Evolutionary conservation across 345 rosid species (phyloP), one percentile per base, ranked within the genome.

Genomic region (Excoecaria agallocha): DNA sequence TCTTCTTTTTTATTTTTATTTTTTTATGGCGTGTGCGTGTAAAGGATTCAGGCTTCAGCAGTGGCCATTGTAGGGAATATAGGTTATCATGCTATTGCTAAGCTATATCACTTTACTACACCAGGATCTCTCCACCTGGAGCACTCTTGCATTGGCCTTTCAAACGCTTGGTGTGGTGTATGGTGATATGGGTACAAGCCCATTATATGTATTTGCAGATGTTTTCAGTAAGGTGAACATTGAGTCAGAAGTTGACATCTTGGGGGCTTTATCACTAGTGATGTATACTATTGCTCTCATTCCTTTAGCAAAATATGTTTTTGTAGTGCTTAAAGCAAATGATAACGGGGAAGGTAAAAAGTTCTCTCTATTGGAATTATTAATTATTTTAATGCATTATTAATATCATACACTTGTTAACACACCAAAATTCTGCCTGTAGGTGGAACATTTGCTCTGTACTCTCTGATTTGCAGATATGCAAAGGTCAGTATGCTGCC

Each of bases 381-480:
- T 22, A 49, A 22, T 43, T 24, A 43, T 61, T 30, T 63, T 69
- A 30, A 35, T 72, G 8, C 59, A 59, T 63, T 43, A 11, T 50
- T 45, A 51, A 54, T 68, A 15, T 76, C 41, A 25, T 51, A n/a
- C 55, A 45, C 75, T 65, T 52, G 20, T 72, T 73, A 70, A 85
- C 49, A 43, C 25, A 30, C 64, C 57, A 17, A 63, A 19, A 70
- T 48, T 82, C 77, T 65, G 78, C 48, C 83, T 85, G 83, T 79
- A 95, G 99, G 99, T 75, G 99, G 99, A 46, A 95, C 99, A 38
- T 95, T 95, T 89, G 99, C 99, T 12, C 77, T 93, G 70, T 95
- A 90, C 80, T 95, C 99, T 0, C 80, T 95, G 65, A 91, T 93
- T 77, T 84, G 90, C 84, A 89, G 99, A 84, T 91, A 95, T 81